Conservation (phyloP, 164 flowering plant genomes). For the Cinnamomum micranthum region DNA sequence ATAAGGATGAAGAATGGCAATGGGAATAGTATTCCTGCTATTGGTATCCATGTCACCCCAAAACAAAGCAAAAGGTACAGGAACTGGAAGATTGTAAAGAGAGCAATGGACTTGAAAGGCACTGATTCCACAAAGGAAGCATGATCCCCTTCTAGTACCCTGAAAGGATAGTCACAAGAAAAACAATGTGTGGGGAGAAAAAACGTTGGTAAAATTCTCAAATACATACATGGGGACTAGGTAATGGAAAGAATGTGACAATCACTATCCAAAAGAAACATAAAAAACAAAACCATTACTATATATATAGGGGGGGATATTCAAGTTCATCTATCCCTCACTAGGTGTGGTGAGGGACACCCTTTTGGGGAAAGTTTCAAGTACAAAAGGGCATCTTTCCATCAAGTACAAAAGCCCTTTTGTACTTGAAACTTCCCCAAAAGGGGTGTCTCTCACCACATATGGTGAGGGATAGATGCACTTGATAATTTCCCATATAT, state of each 20-base stretch:
- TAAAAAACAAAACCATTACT: too few species aligned
- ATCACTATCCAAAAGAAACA: neutral
- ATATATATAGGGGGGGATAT: too few species aligned
- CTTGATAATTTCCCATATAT: too few species aligned
- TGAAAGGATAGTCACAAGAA: conserved; percentile 20
- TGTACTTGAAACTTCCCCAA: too few species aligned
- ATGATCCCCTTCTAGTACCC: conserved; percentile 55
- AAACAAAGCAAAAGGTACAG: conserved; percentile 57
- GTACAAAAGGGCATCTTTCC: too few species aligned
- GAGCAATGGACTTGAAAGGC: conserved; percentile 54
- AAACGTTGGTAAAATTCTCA: neutral
- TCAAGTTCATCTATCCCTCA: too few species aligned
- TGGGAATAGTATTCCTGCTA: conserved; percentile 85
- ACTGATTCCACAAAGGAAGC: conserved; percentile 73
- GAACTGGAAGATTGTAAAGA: conserved; percentile 60
- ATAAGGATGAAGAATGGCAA: conserved; percentile 77
- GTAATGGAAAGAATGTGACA: neutral
- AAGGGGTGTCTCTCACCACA: too few species aligned
- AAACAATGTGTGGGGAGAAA: too few species aligned
- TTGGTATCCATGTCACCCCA: conserved; percentile 87
- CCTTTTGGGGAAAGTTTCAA: too few species aligned
- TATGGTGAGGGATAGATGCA: too few species aligned
- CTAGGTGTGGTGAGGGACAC: too few species aligned
- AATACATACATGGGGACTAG: neutral
- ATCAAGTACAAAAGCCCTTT: too few species aligned